Evolutionary conservation across 2,329 filamentous ascomycete species (phyloP), one percentile per base, ranked within the genome.

Genomic region (Phialocephala sp.): DNA sequence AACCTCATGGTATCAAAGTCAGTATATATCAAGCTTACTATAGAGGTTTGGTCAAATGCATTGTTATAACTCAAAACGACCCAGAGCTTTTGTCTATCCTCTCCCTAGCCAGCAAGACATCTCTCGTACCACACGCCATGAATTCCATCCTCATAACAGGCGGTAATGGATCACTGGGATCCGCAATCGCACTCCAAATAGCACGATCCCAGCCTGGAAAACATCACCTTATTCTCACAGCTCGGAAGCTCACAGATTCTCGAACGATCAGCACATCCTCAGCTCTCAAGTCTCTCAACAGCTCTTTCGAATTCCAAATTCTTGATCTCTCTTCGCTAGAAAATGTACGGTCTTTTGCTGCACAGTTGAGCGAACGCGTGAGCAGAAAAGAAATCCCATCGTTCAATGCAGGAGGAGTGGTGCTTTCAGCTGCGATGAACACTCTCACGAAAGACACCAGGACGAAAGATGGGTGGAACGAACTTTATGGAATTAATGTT

Each of bases 401-500:
- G 43, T 45, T 45, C 3, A n/a, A 2, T 18, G 43, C 15, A n/a
- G 43, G 43, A n/a, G 43, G 43, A 4, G n/a, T 45, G n/a, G 43
- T 45, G 8, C 43, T 45, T 20, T 45, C 43, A n/a, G 43, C 43
- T n/a, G 43, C 43, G 43, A 45, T 45, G 43, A 45, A 18, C n/a
- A 45, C 43, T 20, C 43, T n/a, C 8, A 8, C 18, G 15, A 45
- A 45, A 20, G n/a, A 45, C n/a, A 45, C 8, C 18, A 45, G n/a
- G 43, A 45, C 43, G 47, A 35, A 41, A 22, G 43, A 61, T 39
- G 43, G 32, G 8, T 55, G 32, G 60, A 36, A 56, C 27, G 50
- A 55, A 15, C 43, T 62, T 22, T 62, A 62, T 43, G 36, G 45
- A 11, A 54, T 62, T 20, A 62, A 62, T 43, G 43, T 52, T 36